These are phyloP conservation scores for Cicer yamashitae DNA, from an alignment of 306 rosid genomes.

Conservation along the genomic window DNA sequence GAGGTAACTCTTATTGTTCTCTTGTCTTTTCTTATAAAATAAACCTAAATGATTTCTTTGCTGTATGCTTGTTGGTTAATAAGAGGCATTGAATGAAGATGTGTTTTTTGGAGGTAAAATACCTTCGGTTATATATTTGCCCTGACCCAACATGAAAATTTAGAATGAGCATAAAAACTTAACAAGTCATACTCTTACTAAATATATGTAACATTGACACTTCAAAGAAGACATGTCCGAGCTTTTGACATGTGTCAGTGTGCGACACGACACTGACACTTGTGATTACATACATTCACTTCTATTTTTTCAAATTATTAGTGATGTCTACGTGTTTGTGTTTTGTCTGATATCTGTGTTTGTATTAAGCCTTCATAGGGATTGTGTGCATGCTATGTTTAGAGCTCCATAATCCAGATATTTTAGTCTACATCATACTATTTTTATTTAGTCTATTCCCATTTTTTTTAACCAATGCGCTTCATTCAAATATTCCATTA, in stretches of 20 bases:
- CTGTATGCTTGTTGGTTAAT: constrained; percentile 23
- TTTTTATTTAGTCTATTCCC: background rate
- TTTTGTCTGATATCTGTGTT: too few relatives aligned
- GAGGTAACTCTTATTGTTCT: constrained; percentile 60
- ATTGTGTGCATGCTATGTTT: constrained; percentile 29
- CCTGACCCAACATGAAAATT: background rate
- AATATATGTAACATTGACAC: background rate
- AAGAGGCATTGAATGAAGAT: background rate
- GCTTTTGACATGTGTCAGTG: too few relatives aligned
- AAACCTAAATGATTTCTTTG: constrained; percentile 17
- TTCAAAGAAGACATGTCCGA: too few relatives aligned
- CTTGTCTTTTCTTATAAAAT: constrained; percentile 34
- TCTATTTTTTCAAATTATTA: too few relatives aligned
- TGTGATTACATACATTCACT: too few relatives aligned
- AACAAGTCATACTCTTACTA: constrained; percentile 7
- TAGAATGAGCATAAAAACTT: constrained; percentile 16
- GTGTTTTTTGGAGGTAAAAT: background rate
- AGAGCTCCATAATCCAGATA: background rate
- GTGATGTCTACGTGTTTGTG: too few relatives aligned
- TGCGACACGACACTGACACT: too few relatives aligned
- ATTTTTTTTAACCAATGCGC: background rate
- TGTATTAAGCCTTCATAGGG: too few relatives aligned
- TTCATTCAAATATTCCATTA: constrained; percentile 7
- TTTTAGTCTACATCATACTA: constrained; percentile 30
- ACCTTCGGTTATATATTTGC: constrained; percentile 11